Percentiles rank a stretch among this genome's conserved stretches.
Conservation (phyloP, 2,329 filamentous ascomycete species). For the Hypoxylon sp. region DNA sequence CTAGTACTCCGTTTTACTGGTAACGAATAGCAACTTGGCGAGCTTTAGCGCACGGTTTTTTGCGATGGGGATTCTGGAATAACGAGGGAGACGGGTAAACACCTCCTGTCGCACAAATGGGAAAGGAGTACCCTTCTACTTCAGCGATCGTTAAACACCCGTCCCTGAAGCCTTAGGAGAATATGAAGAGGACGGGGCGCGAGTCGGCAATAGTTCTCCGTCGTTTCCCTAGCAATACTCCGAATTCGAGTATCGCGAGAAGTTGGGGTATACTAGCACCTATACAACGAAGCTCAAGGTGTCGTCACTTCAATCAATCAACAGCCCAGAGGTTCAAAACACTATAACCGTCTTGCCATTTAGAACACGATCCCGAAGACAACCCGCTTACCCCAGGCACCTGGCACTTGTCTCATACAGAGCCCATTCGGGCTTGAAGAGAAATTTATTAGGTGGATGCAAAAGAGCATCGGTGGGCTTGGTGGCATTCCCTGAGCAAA, state of each 20-base stretch:
- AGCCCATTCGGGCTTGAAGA: too few relatives aligned
- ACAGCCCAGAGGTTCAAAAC: not conserved
- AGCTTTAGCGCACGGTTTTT: not conserved
- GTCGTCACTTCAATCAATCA: not conserved
- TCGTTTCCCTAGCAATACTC: not conserved
- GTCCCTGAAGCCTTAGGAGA: too few relatives aligned
- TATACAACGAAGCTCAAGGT: not conserved
- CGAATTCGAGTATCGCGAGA: not conserved
- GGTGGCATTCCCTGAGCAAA: too few relatives aligned
- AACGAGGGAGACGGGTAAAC: not conserved
- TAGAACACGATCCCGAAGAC: too few relatives aligned
- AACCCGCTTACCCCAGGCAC: too few relatives aligned
- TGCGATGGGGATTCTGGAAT: not conserved
- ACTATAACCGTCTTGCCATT: too few relatives aligned
- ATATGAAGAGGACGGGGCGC: too few relatives aligned
- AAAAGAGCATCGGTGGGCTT: too few relatives aligned
- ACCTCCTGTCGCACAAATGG: not conserved
- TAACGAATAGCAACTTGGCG: constrained; percentile 5
- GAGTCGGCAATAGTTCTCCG: not conserved
- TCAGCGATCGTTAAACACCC: too few relatives aligned
- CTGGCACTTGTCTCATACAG: too few relatives aligned
- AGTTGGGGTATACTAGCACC: not conserved
- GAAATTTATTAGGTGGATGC: too few relatives aligned
- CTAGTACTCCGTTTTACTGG: not conserved
- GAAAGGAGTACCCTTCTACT: not conserved